Evolutionary conservation across 768 basidiomycete genomes (phyloP).

Genomic region (Agaricus subrufescens): DNA sequence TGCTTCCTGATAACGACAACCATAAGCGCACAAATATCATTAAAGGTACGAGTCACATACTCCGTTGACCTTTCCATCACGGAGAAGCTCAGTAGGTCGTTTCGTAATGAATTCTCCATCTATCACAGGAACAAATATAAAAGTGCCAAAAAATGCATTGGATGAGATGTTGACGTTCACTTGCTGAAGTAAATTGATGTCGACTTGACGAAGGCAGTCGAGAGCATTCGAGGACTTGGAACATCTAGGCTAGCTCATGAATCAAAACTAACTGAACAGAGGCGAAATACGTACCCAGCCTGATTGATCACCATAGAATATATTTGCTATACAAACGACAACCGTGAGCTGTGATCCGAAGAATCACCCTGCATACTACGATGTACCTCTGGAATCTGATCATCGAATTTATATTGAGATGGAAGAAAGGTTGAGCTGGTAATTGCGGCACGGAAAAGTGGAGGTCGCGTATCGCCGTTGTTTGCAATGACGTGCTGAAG

Average conservation of each 20-base stretch:
- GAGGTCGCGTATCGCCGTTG: conserved; percentile 37
- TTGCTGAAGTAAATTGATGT: conserved; percentile 25
- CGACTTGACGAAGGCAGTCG: conserved; percentile 33
- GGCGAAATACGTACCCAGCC: neutral
- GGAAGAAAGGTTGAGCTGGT: conserved; percentile 41
- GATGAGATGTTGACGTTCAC: conserved; percentile 26
- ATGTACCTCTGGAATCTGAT: conserved; percentile 32
- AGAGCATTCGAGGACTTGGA: conserved; percentile 26
- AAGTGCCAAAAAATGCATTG: conserved; percentile 36
- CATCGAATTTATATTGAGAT: conserved; percentile 40
- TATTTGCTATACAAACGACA: neutral
- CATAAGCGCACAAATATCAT: neutral
- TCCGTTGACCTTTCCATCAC: conserved; percentile 34
- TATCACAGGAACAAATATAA: conserved; percentile 40
- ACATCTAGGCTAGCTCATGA: conserved; percentile 25
- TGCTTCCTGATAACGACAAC: conserved; percentile 18
- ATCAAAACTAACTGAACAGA: neutral
- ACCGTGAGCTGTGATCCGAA: no score
- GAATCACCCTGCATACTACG: no score
- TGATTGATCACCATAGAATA: neutral
- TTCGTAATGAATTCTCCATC: conserved; percentile 43
- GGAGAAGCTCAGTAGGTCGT: conserved; percentile 34
- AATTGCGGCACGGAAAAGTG: conserved; percentile 39
- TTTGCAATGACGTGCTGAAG: conserved; percentile 45
- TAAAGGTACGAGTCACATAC: conserved; percentile 20